A percentile compares a stretch with the other conserved stretches of the same genome.
Evolutionary conservation across 2,329 filamentous ascomycete genomes (phyloP).

Genomic region (Beauveria asiatica): DNA sequence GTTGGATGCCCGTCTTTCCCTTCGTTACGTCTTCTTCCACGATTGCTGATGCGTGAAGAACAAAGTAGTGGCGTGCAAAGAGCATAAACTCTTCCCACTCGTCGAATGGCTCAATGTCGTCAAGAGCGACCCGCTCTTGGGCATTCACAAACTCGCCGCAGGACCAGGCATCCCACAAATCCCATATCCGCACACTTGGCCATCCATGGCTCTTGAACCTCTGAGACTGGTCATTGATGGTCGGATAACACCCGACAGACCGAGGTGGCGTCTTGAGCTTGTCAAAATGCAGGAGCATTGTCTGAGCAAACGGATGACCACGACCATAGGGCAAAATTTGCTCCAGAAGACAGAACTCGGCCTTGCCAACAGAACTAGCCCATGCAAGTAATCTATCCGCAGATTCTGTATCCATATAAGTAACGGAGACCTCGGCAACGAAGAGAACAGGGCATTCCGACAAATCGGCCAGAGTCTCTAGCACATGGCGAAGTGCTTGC

Average conservation of each 20-base stretch:
- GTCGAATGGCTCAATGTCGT: conserved; percentile 75
- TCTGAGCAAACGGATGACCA: conserved; percentile 73
- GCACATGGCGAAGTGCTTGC: conserved; percentile 45
- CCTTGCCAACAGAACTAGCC: conserved; percentile 63
- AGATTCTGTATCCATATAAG: conserved; percentile 71
- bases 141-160: conserved; percentile 55
- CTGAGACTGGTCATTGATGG: conserved; percentile 51
- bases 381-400: conserved; percentile 70
- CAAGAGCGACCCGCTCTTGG: conserved; percentile 51
- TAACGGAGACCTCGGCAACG: conserved; percentile 82
- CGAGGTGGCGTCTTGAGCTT: conserved; percentile 74
- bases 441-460: conserved; percentile 61
- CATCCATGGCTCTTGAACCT: conserved; percentile 67
- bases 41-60: conserved; percentile 51
- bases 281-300: conserved; percentile 76
- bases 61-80: conserved; percentile 76
- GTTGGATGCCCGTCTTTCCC: too few relatives aligned
- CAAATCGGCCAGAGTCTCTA: conserved; percentile 51
- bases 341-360: conserved; percentile 78
- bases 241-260: conserved; percentile 63
- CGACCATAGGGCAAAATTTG: conserved; percentile 74
- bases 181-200: conserved; percentile 51
- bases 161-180: conserved; percentile 78
- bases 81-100: conserved; percentile 93
- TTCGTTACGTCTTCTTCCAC: neutral